Conservation (phyloP, 1,139 yeast genomes). For the Sugiyamaella pinicola region DNA sequence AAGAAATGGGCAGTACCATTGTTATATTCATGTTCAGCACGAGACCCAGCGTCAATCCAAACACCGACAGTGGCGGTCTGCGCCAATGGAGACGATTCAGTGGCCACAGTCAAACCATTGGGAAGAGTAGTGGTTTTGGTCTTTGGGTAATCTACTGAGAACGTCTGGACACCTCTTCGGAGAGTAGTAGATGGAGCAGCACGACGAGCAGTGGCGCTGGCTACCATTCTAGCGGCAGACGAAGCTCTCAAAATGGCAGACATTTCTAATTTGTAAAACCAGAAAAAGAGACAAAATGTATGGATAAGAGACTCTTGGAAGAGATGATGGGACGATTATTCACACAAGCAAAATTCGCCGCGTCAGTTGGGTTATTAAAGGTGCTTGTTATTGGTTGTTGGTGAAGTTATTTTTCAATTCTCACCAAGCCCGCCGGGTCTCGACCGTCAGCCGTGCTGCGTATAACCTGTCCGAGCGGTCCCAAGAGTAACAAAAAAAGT, state of each 20-base stretch:
- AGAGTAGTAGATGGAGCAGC: slow-evolving; percentile 14
- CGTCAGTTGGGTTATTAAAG: slow-evolving; percentile 1
- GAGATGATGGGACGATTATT: too few relatives aligned
- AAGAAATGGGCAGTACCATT: slow-evolving; percentile 97
- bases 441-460: slow-evolving; percentile 9
- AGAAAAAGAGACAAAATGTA: too few relatives aligned
- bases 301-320: neutral
- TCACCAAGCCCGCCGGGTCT: neutral
- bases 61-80: slow-evolving; percentile 97
- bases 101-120: slow-evolving; percentile 92
- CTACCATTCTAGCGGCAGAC: slow-evolving; percentile 22
- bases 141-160: slow-evolving; percentile 44
- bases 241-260: slow-evolving; percentile 35
- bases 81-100: slow-evolving; percentile 84
- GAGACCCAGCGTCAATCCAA: slow-evolving; percentile 96
- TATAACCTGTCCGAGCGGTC: neutral
- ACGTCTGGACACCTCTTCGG: slow-evolving; percentile 35
- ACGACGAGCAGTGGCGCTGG: slow-evolving; percentile 19
- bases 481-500: slow-evolving; percentile 5
- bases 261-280: slow-evolving; percentile 29
- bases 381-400: slow-evolving; percentile 11
- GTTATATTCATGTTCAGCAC: slow-evolving; percentile 82
- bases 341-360: neutral
- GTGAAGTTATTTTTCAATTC: slow-evolving; percentile 14
- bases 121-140: slow-evolving; percentile 65